Percentiles rank a stretch among this genome's conserved stretches.
These are phyloP conservation scores for Triticum aestivum DNA, from an alignment of 176 grass and related monocot genomes.

Conservation along the genomic window IWGSC_CS_RefSeq_v2.1 NC_057805.1:482300341-482300840, in stretches of 20 bases:
- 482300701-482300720: slow-evolving; percentile 54
- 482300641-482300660: too few relatives aligned
- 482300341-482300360: neutral
- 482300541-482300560: slow-evolving; percentile 33
- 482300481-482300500: neutral
- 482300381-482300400: neutral
- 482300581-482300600: too few relatives aligned
- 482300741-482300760: slow-evolving; percentile 12
- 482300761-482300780: slow-evolving; percentile 23
- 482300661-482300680: too few relatives aligned
- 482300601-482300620: too few relatives aligned
- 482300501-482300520: neutral
- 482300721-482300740: slow-evolving; percentile 47
- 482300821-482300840: slow-evolving; percentile 32
- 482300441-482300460: neutral
- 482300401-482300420: slow-evolving; percentile 8
- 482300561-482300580: neutral
- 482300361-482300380: neutral
- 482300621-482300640: too few relatives aligned
- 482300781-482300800: neutral
- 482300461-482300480: too few relatives aligned
- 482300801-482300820: neutral
- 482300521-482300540: slow-evolving; percentile 42
- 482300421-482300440: slow-evolving; percentile 34
- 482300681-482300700: neutral